Evolutionary conservation across 352 stramenopile species (phyloP), one percentile per base, ranked within the genome.

Genomic region (Globisporangium cederbergense): DNA sequence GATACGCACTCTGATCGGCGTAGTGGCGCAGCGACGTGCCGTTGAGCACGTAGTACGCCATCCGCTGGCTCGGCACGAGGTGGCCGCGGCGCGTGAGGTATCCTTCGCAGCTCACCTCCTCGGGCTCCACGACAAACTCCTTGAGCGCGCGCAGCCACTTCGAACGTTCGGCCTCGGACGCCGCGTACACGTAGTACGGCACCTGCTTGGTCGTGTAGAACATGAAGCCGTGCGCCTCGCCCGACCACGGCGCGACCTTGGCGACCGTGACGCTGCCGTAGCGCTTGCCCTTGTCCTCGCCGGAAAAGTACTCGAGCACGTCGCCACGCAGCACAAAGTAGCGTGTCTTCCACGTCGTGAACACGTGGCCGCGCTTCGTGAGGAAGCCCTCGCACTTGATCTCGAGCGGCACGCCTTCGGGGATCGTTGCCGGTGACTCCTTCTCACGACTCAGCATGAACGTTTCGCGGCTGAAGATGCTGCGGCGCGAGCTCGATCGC

Each of bases 191-290:
- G 54, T 95, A 96, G 70, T 95, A 96, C 7, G 88, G 85, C 13
- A 95, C 89, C 69, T 95, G 86, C 70, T 96, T 95, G 40, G 78
- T 86, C 28, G 88, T 96, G 71, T 93, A 93, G 54, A 96, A 96
- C 88, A 95, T 96, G 64, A 96, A 96, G 32, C 86, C 86, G 52
- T 95, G 86, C 8, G 88, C 71, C 71, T 95, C 88, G 16, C 88
- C 86, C 6, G 84, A 89, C 88, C 88, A 96, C 32, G 83, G 76
- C 3, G 86, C 86, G 16, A 96, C 88, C 66, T 96, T 96, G 50
- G 89, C 84, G 30, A 96, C 83, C 51, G 83, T 88, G 6, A 96
- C 88, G n/a, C 78, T 87, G 20, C 88, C 88, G 53, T 95, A 92
- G 47, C 86, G 86, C 67, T 95, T 95, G 40, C 68, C 75, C 71